phyloP scores from a whole-genome alignment of 345 rosid genomes.

The Turritis glabra region DNA sequence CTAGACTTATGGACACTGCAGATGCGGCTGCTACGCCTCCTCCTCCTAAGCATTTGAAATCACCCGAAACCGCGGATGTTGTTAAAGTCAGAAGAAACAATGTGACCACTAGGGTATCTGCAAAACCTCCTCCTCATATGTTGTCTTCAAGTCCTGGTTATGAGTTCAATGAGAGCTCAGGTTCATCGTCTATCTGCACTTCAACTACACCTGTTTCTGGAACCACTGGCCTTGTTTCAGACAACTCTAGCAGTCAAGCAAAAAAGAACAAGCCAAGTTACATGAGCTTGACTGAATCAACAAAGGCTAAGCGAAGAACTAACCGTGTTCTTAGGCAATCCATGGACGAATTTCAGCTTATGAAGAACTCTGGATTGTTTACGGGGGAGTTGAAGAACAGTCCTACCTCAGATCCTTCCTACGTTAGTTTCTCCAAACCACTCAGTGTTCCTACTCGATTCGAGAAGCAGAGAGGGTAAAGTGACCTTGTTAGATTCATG shows the following conservation, averaged over 20 bases:
- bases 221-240: slow-evolving; percentile 56
- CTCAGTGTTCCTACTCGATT: slow-evolving; percentile 47
- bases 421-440: slow-evolving; percentile 51
- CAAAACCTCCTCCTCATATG: slow-evolving; percentile 52
- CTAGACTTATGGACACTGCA: slow-evolving; percentile 65
- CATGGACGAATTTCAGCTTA: slow-evolving; percentile 91
- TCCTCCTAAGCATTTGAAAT: slow-evolving; percentile 47
- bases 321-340: slow-evolving; percentile 67
- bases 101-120: slow-evolving; percentile 74
- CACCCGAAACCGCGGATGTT: slow-evolving; percentile 47
- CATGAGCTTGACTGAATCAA: slow-evolving; percentile 85
- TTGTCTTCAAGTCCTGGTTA: slow-evolving; percentile 78
- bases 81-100: slow-evolving; percentile 71
- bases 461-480: slow-evolving; percentile 40
- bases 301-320: slow-evolving; percentile 71
- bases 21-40: slow-evolving; percentile 46
- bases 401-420: slow-evolving; percentile 49
- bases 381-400: slow-evolving; percentile 47
- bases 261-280: slow-evolving; percentile 63
- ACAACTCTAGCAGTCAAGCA: slow-evolving; percentile 43
- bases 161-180: slow-evolving; percentile 76
- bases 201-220: slow-evolving; percentile 67
- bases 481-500: slow-evolving; percentile 33
- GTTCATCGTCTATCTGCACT: slow-evolving; percentile 77
- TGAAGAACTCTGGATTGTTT: slow-evolving; percentile 51